Base-by-base conservation (phyloP, 192 early-diverging fungal genomes). In the Coemansia sp. region DNA sequence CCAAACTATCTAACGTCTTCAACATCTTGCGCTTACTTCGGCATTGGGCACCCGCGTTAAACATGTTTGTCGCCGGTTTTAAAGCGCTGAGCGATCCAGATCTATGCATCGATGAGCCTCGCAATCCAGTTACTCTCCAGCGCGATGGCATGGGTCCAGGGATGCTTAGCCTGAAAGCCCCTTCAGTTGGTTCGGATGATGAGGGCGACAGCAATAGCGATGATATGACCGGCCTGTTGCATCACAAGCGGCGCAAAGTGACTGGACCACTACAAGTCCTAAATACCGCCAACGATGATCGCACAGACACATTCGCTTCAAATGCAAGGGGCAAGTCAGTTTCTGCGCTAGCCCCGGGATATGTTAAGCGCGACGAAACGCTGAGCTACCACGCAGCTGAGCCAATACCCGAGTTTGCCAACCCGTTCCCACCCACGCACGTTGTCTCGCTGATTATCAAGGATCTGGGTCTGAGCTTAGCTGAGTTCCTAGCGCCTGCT, bases 1-100 rank as follows among this genome's bases (percentile, higher is more conserved):
- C 70, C 18, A 67, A 68, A 5, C 62, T 82, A 10, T 71, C 63
- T 0, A 74, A 82, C 49, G 74, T 76, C 4, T 65, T 82, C 34
- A 70, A 68, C 20, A 39, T 82, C 59, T 32, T 82, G 38, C 63
- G 79, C 13, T 73, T 74, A 34, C 61, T 82, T 65, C 74, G 76
- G 59, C 74, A 82, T 45, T 82, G 79, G 79, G 74, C 74, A 16
- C 79, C 79, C 16, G 79, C 79, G 3, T 37, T 82, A 11, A 76
- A 82, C 37, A 47, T 82, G 58, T 82, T 82, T 70, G 79, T 70
- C 3, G 72, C 72, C 44, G 79, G 74, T 0, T 76, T 82, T 32
- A 74, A 76, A 68, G 70, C 71, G 38, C 58, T 82, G 35, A 73
- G 70, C 0, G 79, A 82, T 52, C 74, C 79, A 8, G 53, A 44